These are phyloP conservation scores for Strobilomyces echinocephalus DNA, from an alignment of 768 basidiomycete species.

Conservation along the genomic window DNA sequence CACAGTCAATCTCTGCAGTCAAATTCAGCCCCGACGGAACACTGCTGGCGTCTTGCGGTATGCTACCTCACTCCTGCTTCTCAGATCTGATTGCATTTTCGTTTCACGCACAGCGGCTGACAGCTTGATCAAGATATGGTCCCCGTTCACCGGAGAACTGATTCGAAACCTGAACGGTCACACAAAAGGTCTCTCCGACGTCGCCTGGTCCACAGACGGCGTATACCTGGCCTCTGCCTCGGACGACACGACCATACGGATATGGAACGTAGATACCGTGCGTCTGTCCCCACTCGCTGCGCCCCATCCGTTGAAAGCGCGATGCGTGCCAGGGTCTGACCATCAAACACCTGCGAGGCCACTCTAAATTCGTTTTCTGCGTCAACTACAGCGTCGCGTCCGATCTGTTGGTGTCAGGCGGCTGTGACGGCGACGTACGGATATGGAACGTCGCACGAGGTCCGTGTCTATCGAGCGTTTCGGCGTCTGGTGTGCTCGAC, in stretches of 20 bases:
- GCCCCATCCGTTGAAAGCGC: neutral
- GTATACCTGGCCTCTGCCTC: conserved; percentile 83
- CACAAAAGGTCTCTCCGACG: conserved; percentile 79
- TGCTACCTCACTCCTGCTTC: conserved; percentile 24
- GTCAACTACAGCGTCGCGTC: conserved; percentile 87
- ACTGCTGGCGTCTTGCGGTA: conserved; percentile 83
- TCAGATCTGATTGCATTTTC: neutral
- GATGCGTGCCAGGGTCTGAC: conserved; percentile 52
- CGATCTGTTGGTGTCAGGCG: conserved; percentile 86
- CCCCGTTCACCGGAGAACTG: conserved; percentile 72
- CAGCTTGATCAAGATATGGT: conserved; percentile 77
- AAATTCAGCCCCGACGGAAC: conserved; percentile 90
- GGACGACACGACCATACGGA: conserved; percentile 83
- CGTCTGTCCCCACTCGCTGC: conserved; percentile 25
- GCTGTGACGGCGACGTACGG: conserved; percentile 87
- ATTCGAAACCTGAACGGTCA: conserved; percentile 73
- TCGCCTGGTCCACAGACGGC: conserved; percentile 85
- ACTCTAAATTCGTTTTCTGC: conserved; percentile 87
- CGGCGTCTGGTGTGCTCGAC: neutral
- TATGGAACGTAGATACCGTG: conserved; percentile 85
- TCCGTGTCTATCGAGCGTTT: conserved; percentile 22
- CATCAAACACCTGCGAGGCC: conserved; percentile 69
- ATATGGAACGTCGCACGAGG: conserved; percentile 90
- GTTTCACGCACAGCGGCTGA: conserved; percentile 59
- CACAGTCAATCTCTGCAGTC: conserved; percentile 78